Conservation (phyloP, 371 early-diverging fungal species). For the Mucor indicus region DNA sequence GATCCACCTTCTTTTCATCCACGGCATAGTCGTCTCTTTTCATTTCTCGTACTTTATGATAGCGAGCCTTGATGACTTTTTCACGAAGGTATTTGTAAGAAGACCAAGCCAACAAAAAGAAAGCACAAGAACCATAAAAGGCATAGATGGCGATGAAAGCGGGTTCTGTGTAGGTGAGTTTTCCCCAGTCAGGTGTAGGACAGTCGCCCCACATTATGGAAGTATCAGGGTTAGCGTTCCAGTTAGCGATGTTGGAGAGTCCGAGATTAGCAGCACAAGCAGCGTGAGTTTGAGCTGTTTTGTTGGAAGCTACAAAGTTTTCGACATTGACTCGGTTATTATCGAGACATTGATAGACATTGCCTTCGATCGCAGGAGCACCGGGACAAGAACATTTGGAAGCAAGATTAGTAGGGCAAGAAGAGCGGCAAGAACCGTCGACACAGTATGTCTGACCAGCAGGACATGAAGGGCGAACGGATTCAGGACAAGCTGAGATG, state of each 20-base stretch:
- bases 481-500: conserved; percentile 26
- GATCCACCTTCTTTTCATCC: background rate
- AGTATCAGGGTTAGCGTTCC: conserved; percentile 31
- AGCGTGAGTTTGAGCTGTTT: background rate
- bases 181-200: conserved; percentile 39
- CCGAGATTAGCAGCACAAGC: background rate
- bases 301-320: background rate
- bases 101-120: conserved; percentile 50
- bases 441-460: conserved; percentile 39
- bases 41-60: conserved; percentile 5
- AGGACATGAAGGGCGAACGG: conserved; percentile 26
- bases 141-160: conserved; percentile 43
- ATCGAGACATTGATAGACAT: background rate
- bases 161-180: conserved; percentile 33
- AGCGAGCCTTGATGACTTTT: conserved; percentile 11
- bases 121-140: conserved; percentile 57
- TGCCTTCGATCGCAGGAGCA: conserved; percentile 20
- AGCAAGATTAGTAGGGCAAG: conserved; percentile 25
- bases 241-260: background rate
- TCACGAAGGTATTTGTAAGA: conserved; percentile 51
- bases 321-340: background rate
- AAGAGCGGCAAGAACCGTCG: conserved; percentile 43
- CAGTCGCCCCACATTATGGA: conserved; percentile 48
- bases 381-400: conserved; percentile 37
- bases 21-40: conserved; percentile 5